Evolutionary conservation across 176 grass and related monocot genomes (phyloP).

Genomic region (Oryza coarctata): DNA sequence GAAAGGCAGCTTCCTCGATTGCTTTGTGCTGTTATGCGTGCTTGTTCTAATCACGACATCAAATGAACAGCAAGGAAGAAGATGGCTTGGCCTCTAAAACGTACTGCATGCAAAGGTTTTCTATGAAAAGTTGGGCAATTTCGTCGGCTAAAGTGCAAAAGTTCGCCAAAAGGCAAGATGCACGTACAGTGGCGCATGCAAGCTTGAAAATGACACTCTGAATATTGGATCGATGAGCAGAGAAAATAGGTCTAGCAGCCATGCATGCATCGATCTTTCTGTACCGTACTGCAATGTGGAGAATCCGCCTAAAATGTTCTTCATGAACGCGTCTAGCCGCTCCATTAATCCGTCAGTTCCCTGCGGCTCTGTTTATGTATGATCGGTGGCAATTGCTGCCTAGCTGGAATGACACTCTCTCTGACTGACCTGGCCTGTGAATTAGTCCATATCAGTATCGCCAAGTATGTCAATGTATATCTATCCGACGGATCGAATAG

Average conservation of each 20-base stretch:
- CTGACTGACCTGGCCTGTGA: background rate
- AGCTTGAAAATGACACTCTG: background rate
- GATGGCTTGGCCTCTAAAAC: background rate
- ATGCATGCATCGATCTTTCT: background rate
- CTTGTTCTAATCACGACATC: background rate
- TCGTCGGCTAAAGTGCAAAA: background rate
- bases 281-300: background rate
- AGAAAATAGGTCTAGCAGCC: background rate
- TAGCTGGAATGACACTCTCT: no score
- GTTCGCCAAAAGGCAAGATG: background rate
- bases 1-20: background rate
- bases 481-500: background rate
- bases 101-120: background rate
- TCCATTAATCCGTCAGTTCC: no score
- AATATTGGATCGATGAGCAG: background rate
- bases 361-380: background rate
- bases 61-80: background rate
- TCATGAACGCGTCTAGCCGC: background rate
- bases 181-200: background rate
- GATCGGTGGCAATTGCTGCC: no score
- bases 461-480: background rate
- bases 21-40: background rate
- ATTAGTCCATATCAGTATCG: background rate
- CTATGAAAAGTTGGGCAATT: background rate
- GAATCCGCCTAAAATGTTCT: background rate